Percentiles rank a stretch among this genome's conserved stretches.
phyloP scores from a whole-genome alignment of 2,329 filamentous ascomycete species.

The Didymellaceae sp. region DNA sequence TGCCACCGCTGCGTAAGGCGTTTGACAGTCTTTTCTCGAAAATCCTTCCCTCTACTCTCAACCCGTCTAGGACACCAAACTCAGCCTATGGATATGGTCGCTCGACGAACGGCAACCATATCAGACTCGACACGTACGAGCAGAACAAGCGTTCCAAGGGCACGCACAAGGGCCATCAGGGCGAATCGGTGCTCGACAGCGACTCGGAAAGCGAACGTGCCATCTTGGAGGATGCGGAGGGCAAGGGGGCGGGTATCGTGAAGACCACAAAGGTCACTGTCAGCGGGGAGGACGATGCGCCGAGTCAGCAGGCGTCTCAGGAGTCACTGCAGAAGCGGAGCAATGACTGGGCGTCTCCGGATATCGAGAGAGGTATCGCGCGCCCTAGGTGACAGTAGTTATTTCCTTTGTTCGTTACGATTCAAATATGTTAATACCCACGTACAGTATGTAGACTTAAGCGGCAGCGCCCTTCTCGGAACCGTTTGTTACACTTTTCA shows the following conservation, averaged over 20 bases:
- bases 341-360: slow-evolving; percentile 17
- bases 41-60: slow-evolving; percentile 24
- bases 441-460: too few relatives aligned
- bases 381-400: not conserved
- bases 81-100: slow-evolving; percentile 18
- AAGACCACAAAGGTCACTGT: slow-evolving; percentile 35
- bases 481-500: too few relatives aligned
- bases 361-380: slow-evolving; percentile 8
- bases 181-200: slow-evolving; percentile 31
- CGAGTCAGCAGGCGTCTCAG: slow-evolving; percentile 5
- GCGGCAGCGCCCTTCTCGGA: too few relatives aligned
- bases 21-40: slow-evolving; percentile 29
- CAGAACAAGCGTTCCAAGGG: slow-evolving; percentile 14
- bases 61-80: slow-evolving; percentile 10
- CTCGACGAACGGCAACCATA: slow-evolving; percentile 19
- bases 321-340: slow-evolving; percentile 14
- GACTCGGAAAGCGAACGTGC: slow-evolving; percentile 38
- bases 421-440: too few relatives aligned
- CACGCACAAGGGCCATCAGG: slow-evolving; percentile 13
- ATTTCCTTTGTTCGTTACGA: not conserved
- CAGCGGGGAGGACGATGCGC: slow-evolving; percentile 11
- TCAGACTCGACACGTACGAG: slow-evolving; percentile 20
- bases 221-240: slow-evolving; percentile 31
- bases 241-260: slow-evolving; percentile 28
- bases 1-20: slow-evolving; percentile 36